A percentile compares a stretch with the other conserved stretches of the same genome.
Conservation (phyloP, 306 rosid species). For the Quercus aquifolioides region DNA sequence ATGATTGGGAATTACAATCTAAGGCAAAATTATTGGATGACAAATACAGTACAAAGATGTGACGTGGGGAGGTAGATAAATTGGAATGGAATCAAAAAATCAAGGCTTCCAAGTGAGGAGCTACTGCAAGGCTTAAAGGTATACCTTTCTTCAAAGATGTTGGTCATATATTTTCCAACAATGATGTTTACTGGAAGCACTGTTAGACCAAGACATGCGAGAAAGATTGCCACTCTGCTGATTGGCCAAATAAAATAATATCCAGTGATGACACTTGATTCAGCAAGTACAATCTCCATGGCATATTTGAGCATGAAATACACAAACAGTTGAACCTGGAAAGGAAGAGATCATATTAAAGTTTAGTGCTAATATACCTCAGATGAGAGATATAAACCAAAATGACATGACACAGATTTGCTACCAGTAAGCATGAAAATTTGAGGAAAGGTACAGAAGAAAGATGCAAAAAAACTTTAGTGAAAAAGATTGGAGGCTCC, state of each 20-base stretch:
- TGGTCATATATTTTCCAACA: slow-evolving; percentile 91
- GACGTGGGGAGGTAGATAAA: no score
- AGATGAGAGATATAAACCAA: neutral
- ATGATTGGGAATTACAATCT: no score
- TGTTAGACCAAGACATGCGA: slow-evolving; percentile 89
- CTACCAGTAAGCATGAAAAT: neutral
- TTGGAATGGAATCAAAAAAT: no score
- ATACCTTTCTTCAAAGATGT: slow-evolving; percentile 98
- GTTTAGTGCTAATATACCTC: slow-evolving; percentile 4
- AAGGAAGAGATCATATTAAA: slow-evolving; percentile 23
- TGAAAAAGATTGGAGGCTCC: neutral
- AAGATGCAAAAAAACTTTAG: neutral
- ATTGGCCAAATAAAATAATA: slow-evolving; percentile 92
- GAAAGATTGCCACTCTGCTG: slow-evolving; percentile 80
- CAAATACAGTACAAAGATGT: no score
- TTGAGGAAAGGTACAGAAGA: neutral
- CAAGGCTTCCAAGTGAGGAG: no score
- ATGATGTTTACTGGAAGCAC: slow-evolving; percentile 89
- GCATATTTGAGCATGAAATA: slow-evolving; percentile 99
- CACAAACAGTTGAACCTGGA: slow-evolving; percentile 88
- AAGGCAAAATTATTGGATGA: no score
- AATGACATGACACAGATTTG: neutral
- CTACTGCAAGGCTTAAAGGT: neutral
- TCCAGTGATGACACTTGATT: slow-evolving; percentile 90
- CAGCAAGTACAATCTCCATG: slow-evolving; percentile 88